Evolutionary conservation across 192 early-diverging fungal genomes (phyloP).

Genomic region (Podila verticillata): DNA sequence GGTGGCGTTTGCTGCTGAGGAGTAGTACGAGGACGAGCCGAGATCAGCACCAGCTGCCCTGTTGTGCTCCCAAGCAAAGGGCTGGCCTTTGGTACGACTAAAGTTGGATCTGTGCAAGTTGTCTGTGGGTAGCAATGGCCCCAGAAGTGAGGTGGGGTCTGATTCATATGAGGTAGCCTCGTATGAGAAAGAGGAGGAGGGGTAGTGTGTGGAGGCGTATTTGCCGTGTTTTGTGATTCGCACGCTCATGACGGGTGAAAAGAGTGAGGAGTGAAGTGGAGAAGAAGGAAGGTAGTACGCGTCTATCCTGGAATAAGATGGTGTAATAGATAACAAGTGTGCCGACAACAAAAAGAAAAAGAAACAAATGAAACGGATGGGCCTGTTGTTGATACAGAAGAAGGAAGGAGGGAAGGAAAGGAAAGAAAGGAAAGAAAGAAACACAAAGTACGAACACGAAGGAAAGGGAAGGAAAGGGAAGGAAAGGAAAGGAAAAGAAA

Average conservation of each 20-base stretch:
- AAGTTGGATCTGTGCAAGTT: slow-evolving; percentile 3
- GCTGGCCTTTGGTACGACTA: background rate
- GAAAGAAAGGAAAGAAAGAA: slow-evolving; percentile 1
- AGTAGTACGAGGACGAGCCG: background rate
- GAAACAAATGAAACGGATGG: background rate
- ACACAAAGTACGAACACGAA: background rate
- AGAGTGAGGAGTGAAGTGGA: background rate
- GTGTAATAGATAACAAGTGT: background rate
- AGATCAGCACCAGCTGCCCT: background rate
- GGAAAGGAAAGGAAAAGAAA: background rate
- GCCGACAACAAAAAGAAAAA: background rate
- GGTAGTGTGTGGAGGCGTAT: slow-evolving; percentile 18
- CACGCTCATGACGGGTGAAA: slow-evolving; percentile 15
- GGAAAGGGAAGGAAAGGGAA: background rate
- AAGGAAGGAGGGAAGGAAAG: background rate
- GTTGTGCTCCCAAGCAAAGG: slow-evolving; percentile 14
- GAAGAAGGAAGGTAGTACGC: background rate
- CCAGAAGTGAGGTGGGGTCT: slow-evolving; percentile 18
- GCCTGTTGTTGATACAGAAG: background rate
- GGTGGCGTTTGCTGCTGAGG: background rate
- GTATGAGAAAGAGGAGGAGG: slow-evolving; percentile 1
- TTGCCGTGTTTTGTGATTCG: slow-evolving; percentile 25
- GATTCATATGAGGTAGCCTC: slow-evolving; percentile 3
- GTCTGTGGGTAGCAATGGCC: slow-evolving; percentile 24
- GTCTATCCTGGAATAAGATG: no score